Evolutionary conservation across 148 eudicot species (phyloP), one percentile per base, ranked within the genome.

Genomic region (Rhododendron simsii): DNA sequence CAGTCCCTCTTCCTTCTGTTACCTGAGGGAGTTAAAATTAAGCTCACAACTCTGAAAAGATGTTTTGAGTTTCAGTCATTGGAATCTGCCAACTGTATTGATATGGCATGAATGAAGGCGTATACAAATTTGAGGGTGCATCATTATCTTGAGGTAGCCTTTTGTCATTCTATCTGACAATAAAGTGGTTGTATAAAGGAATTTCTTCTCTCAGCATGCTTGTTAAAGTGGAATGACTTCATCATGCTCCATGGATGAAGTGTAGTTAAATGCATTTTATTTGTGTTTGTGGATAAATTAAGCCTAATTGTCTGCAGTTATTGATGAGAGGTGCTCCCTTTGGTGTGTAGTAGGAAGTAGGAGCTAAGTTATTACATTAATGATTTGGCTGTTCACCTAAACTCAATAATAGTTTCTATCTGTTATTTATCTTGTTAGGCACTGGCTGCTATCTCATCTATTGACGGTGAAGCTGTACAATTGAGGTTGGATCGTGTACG

Each of bases 401-500:
- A 81, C 67, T 39, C 28, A 35, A 28, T 5, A 23, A 82, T 28
- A 44, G 11, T 13, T 50, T 84, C 5, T 13, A 50, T 13, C 16
- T 84, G 65, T 84, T 35, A 55, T 71, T 45, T 28, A 48, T 90
- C 16, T 30, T 86, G 65, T 77, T 90, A 95, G 98, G 98, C 98
- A 67, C 86, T 98, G 86, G 94, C 98, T 86, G 98, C 98, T 67
- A 90, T 97, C 84, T 95, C 99, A 13, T 94, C 98, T 20, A 89
- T 94, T 82, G 94, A 97, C 85, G 91, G 93, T 87, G 98, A 94
- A 91, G 91, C 96, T 57, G 93, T 95, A 75, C 99, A 93, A 86
- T 83, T 90, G 89, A 93, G 93, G 84, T 88, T 95, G 86, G 99
- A 97, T 91, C 96, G 93, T 81, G 99, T 98, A 26, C 89, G 99